phyloP scores from a whole-genome alignment of 2,329 filamentous ascomycete species.

The Gliomastix tumulicola region DNA sequence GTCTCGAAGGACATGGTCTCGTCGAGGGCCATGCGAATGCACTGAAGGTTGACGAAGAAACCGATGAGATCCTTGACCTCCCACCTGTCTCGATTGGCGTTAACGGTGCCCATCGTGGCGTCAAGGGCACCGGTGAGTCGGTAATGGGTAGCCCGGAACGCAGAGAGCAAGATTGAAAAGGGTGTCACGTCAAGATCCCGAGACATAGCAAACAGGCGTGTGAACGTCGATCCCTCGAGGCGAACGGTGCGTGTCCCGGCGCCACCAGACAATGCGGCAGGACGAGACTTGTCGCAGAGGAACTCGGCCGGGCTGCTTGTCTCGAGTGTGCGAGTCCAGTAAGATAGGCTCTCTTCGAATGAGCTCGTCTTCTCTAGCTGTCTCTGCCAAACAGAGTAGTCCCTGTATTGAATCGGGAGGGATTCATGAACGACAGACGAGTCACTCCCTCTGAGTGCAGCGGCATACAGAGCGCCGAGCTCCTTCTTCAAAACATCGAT shows the following conservation, averaged over 20 bases:
- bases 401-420: constrained; percentile 14
- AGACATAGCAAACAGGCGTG: not conserved
- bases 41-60: constrained; percentile 12
- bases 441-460: no score
- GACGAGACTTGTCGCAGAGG: not conserved
- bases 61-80: constrained; percentile 8
- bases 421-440: no score
- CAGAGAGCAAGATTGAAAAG: constrained; percentile 5
- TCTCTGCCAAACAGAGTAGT: constrained; percentile 13
- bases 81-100: constrained; percentile 6
- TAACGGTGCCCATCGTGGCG: constrained; percentile 6
- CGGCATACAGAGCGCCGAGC: no score
- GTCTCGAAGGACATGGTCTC: constrained; percentile 5
- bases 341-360: constrained; percentile 9
- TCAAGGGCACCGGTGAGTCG: constrained; percentile 8
- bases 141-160: constrained; percentile 8
- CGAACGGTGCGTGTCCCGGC: not conserved
- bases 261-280: not conserved
- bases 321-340: constrained; percentile 11
- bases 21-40: constrained; percentile 6
- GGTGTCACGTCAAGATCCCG: constrained; percentile 3
- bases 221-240: not conserved
- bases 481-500: constrained; percentile 7
- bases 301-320: constrained; percentile 2
- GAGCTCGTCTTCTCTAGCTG: constrained; percentile 2